These are phyloP conservation scores for Colletotrichum lini DNA, from an alignment of 2,329 filamentous ascomycete species.

Conservation along the genomic window DNA sequence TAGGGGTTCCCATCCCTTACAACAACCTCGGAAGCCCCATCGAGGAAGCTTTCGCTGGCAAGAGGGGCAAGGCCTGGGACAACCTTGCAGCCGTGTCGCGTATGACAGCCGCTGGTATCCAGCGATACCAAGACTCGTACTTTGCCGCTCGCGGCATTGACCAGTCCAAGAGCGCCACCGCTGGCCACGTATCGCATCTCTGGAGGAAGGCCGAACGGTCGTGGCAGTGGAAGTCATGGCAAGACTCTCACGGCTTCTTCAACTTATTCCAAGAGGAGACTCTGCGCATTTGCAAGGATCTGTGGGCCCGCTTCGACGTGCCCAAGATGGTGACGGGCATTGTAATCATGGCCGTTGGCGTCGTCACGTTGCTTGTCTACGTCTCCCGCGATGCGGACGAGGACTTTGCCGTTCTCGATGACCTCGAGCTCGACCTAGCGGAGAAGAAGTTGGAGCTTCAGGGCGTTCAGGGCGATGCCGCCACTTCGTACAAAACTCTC, in stretches of 20 bases:
- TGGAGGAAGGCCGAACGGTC: slow-evolving; percentile 63
- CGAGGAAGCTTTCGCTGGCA: slow-evolving; percentile 89
- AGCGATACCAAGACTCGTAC: slow-evolving; percentile 90
- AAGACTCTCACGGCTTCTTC: slow-evolving; percentile 71
- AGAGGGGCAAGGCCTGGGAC: slow-evolving; percentile 77
- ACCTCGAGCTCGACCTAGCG: slow-evolving; percentile 71
- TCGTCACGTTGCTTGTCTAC: slow-evolving; percentile 81
- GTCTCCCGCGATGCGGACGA: slow-evolving; percentile 72
- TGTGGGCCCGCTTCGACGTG: slow-evolving; percentile 95
- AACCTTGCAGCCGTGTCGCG: slow-evolving; percentile 85
- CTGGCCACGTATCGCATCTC: slow-evolving; percentile 56
- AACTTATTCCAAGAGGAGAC: slow-evolving; percentile 83
- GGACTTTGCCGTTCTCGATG: slow-evolving; percentile 67
- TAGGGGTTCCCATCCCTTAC: slow-evolving; percentile 94
- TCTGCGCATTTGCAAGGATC: slow-evolving; percentile 81
- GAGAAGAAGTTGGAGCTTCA: slow-evolving; percentile 71
- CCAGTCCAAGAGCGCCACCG: slow-evolving; percentile 65
- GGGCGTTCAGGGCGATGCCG: slow-evolving; percentile 49
- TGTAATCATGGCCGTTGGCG: slow-evolving; percentile 75
- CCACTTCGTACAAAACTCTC: slow-evolving; percentile 53
- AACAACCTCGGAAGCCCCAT: slow-evolving; percentile 96
- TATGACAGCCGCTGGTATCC: slow-evolving; percentile 86
- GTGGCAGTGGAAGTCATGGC: slow-evolving; percentile 56
- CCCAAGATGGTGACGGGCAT: slow-evolving; percentile 88
- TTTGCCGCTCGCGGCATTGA: slow-evolving; percentile 79